phyloP scores from a whole-genome alignment of 2,329 filamentous ascomycete species.

The Claviceps fusiformis region DNA sequence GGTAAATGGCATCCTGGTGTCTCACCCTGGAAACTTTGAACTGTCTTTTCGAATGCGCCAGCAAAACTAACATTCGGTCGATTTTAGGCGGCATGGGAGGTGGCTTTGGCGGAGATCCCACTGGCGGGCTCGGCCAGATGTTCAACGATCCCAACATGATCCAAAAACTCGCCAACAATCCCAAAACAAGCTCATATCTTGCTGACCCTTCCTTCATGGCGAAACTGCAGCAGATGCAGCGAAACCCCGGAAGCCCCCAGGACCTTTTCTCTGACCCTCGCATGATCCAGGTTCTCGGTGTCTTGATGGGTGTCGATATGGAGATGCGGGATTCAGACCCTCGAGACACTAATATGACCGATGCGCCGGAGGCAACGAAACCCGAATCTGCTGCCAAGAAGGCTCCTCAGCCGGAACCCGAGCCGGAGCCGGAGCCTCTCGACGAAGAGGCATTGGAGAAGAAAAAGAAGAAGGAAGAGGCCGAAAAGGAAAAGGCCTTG shows the following conservation, averaged over 20 bases:
- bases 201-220: conserved; percentile 78
- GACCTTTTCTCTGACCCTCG: conserved; percentile 78
- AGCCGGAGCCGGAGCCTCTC: conserved; percentile 50
- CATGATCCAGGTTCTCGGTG: conserved; percentile 87
- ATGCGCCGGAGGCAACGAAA: conserved; percentile 35
- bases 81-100: conserved; percentile 9
- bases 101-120: conserved; percentile 43
- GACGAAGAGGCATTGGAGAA: conserved; percentile 76
- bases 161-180: conserved; percentile 83
- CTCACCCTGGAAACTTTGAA: no score
- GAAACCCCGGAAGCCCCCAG: conserved; percentile 67
- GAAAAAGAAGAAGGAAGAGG: conserved; percentile 82
- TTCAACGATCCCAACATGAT: conserved; percentile 88
- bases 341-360: conserved; percentile 61
- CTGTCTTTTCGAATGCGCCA: neutral
- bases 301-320: conserved; percentile 90
- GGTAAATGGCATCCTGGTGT: conserved; percentile 13
- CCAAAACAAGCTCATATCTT: conserved; percentile 75
- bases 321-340: conserved; percentile 29
- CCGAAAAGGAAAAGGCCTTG: conserved; percentile 86
- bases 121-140: conserved; percentile 72
- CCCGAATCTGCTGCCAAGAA: conserved; percentile 36
- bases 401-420: conserved; percentile 37
- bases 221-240: conserved; percentile 70
- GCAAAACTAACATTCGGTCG: conserved; percentile 4